Base-by-base conservation (phyloP, 1,284 basidiomycete species). In the Ganoderma multipileum region DNA sequence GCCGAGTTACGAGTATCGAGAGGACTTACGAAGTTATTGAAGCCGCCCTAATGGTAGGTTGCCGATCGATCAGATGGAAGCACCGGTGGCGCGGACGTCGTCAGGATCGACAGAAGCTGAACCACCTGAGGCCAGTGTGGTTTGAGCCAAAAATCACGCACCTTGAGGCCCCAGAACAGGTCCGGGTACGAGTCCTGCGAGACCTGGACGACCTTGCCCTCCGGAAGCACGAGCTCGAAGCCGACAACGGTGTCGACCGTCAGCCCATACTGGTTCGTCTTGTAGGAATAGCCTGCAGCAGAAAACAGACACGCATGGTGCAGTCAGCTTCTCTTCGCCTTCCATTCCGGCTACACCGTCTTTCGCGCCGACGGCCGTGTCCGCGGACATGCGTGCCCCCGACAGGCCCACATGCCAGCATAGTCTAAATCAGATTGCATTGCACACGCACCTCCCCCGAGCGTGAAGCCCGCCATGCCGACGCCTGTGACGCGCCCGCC, bases 1-100 rank as follows among this genome's bases (percentile, higher is more conserved):
- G 26, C n/a, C 20, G 30, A 20, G 33, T 3, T n/a, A n/a, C n/a
- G n/a, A 50, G 28, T 8, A 8, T 33, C 26, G 38, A 6, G 36
- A 9, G 38, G 20, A 79, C 85, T 67, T 66, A 88, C 89, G 69
- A 88, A 90, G 73, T 90, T 90, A 71, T 90, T 90, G 71, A 83
- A 79, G 20, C 88, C 86, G 52, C 88, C 88, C 87, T 89, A n/a
- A 20, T 20, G 2, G 44, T 47, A 39, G 28, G 16, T 20, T 16
- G 38, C 38, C 33, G 38, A 23, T 20, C 38, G 61, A 68, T 38
- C 41, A 42, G 58, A 26, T 33, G n/a, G 33, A 58, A 58, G 55
- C 47, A 50, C 23, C 55, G 55, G 30, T 67, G 23, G 18, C 61
- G 33, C 33, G 44, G 28, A 65, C 14, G 30, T 28, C 23, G 41